Conservation (phyloP, 345 rosid genomes). For the Odontarrhena argentea region DNA sequence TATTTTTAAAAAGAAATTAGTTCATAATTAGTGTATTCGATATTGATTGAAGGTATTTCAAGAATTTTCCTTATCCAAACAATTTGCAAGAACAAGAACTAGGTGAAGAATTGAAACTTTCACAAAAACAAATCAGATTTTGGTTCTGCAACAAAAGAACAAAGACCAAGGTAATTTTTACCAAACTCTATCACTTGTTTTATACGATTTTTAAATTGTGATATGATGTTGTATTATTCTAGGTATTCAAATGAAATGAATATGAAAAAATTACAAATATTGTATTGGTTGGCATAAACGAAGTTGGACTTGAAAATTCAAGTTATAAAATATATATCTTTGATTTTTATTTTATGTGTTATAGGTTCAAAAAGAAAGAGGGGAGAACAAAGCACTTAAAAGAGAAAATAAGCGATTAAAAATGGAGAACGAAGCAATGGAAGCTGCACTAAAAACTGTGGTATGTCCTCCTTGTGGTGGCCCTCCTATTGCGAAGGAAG, state of each 20-base stretch:
- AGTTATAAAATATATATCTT: no score
- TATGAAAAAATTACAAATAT: not conserved
- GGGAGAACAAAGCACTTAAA: constrained; percentile 53
- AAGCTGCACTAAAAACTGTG: constrained; percentile 60
- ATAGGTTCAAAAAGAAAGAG: constrained; percentile 59
- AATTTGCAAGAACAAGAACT: constrained; percentile 59
- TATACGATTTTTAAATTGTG: not conserved
- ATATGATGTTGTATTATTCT: not conserved
- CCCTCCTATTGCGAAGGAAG: constrained; percentile 54
- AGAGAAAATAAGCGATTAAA: constrained; percentile 56
- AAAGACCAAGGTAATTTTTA: constrained; percentile 54
- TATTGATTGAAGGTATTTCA: constrained; percentile 56
- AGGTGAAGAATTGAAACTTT: constrained; percentile 57
- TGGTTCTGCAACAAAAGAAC: constrained; percentile 92
- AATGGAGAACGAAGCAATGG: constrained; percentile 55
- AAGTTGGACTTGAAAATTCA: no score
- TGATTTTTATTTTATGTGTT: no score
- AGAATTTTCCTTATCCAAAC: constrained; percentile 75
- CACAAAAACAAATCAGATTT: constrained; percentile 65
- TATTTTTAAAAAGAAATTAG: not conserved
- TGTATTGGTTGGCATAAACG: no score
- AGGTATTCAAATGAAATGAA: no score
- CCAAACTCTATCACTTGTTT: not conserved
- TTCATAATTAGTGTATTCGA: not conserved
- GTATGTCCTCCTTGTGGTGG: constrained; percentile 76